phyloP scores from a whole-genome alignment of 495 filamentous ascomycete genomes.

The Viridothelium virens region DNA sequence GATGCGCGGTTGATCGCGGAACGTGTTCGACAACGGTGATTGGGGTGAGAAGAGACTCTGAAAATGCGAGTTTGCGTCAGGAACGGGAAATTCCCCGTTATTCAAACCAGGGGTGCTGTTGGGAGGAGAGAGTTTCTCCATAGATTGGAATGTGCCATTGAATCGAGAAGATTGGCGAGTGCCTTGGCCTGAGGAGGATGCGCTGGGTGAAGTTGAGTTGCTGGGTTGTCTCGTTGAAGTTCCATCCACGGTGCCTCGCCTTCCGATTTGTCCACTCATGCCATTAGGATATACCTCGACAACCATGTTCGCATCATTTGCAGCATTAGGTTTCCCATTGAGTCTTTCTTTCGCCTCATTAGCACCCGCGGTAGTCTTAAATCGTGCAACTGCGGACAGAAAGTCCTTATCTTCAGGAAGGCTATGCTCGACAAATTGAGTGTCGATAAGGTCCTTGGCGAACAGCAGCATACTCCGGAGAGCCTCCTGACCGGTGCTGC shows the following conservation, averaged over 20 bases:
- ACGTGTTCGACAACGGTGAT: constrained; percentile 70
- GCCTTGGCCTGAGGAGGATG: constrained; percentile 46
- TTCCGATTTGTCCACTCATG: constrained; percentile 31
- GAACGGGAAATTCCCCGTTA: constrained; percentile 50
- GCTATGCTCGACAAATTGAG: constrained; percentile 60
- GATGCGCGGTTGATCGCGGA: constrained; percentile 59
- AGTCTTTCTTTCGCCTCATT: constrained; percentile 68
- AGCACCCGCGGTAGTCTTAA: constrained; percentile 62
- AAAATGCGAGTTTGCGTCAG: constrained; percentile 55
- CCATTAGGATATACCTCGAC: constrained; percentile 57
- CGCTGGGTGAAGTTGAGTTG: constrained; percentile 47
- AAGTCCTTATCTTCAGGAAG: constrained; percentile 63
- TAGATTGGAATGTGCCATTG: constrained; percentile 65
- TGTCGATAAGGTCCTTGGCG: constrained; percentile 70
- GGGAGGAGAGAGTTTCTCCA: constrained; percentile 63
- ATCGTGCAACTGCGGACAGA: constrained; percentile 65
- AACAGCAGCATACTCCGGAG: constrained; percentile 78
- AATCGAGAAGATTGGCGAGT: constrained; percentile 68
- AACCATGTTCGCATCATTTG: constrained; percentile 68
- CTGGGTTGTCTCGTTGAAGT: constrained; percentile 44
- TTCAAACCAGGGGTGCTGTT: constrained; percentile 48
- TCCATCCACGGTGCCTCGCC: constrained; percentile 57
- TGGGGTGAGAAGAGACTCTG: constrained; percentile 75
- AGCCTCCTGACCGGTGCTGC: constrained; percentile 61
- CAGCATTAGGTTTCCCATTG: constrained; percentile 69